Evolutionary conservation across 108 stramenopile genomes (phyloP).

Genomic region (Nitzschia sp.): DNA sequence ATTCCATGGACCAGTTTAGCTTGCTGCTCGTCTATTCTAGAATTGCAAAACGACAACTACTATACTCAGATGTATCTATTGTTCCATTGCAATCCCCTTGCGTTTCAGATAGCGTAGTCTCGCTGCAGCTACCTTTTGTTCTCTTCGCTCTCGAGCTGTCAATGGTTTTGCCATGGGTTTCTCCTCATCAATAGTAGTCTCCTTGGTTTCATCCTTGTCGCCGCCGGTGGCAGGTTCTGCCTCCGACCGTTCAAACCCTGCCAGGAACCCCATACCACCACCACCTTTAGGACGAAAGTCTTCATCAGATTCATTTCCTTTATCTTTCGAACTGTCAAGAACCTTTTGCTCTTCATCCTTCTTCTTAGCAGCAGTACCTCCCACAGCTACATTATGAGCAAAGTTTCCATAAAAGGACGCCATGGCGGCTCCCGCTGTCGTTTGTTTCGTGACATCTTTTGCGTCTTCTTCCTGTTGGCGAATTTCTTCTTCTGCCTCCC

Average conservation of each 20-base stretch:
- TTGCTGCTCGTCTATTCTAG: too few species aligned
- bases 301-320: conserved; percentile 12
- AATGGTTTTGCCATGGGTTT: background rate
- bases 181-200: background rate
- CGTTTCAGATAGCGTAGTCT: conserved; percentile 49
- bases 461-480: conserved; percentile 51
- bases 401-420: conserved; percentile 65
- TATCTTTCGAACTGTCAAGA: background rate
- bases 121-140: conserved; percentile 47
- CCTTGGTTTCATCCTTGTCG: background rate
- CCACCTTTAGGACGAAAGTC: conserved; percentile 6
- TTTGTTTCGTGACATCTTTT: conserved; percentile 61
- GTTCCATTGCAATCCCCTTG: conserved; percentile 16
- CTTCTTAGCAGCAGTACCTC: conserved; percentile 16
- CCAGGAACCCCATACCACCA: conserved; percentile 21
- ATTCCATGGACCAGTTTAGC: too few species aligned
- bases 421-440: conserved; percentile 47
- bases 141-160: conserved; percentile 27
- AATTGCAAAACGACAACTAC: too few species aligned
- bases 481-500: conserved; percentile 64
- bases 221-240: background rate
- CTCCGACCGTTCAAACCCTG: conserved; percentile 30
- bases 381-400: conserved; percentile 57
- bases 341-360: background rate
- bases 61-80: too few species aligned